Percentiles rank a stretch among this genome's conserved stretches.
Conservation (phyloP, 169 alveolate genomes). For the Cyclospora cayetanensis region DNA sequence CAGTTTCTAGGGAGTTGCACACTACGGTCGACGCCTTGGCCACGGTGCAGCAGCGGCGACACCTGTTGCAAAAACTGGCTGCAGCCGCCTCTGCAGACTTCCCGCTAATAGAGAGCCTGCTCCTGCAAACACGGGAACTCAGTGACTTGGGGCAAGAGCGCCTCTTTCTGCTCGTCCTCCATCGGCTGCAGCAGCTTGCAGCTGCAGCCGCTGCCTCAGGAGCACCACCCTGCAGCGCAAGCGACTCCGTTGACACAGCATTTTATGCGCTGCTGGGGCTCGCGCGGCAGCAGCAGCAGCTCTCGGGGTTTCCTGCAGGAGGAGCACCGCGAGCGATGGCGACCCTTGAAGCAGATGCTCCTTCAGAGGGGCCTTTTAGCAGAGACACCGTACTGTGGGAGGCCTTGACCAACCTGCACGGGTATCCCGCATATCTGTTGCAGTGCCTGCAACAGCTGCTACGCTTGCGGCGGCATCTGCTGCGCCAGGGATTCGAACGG, state of each 20-base stretch:
- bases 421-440: background rate
- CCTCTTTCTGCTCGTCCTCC: background rate
- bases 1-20: background rate
- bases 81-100: slow-evolving; percentile 11
- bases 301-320: background rate
- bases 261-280: background rate
- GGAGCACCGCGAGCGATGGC: background rate
- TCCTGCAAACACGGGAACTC: background rate
- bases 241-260: background rate
- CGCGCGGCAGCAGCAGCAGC: slow-evolving; percentile 18
- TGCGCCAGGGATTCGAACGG: background rate
- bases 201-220: slow-evolving; percentile 12
- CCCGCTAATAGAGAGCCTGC: slow-evolving; percentile 3
- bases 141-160: background rate
- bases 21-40: background rate
- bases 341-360: background rate
- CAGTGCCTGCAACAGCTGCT: slow-evolving; percentile 33
- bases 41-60: background rate
- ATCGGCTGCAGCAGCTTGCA: slow-evolving; percentile 35
- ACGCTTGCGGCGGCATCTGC: background rate
- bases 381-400: background rate
- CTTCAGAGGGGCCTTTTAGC: background rate
- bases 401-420: background rate
- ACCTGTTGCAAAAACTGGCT: background rate
- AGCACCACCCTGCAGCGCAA: background rate